Conservation (phyloP, 2,329 filamentous ascomycete genomes). For the Claviceps lovelessii region DNA sequence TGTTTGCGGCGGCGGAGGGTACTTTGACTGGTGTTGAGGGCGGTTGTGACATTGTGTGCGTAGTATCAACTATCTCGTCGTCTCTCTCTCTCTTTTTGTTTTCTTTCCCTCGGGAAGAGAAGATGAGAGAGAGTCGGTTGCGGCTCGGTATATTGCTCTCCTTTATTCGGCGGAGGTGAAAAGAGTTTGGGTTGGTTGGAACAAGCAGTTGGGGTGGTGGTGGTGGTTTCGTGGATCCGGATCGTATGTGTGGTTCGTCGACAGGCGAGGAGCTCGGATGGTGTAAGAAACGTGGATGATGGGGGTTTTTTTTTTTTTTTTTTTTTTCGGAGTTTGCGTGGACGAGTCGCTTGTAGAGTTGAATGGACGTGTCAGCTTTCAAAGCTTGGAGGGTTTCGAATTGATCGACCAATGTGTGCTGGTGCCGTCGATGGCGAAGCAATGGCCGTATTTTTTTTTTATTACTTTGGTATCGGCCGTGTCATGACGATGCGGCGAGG, state of each 20-base stretch:
- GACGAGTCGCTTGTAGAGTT: neutral
- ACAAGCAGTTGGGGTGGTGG: neutral
- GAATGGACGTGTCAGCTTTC: neutral
- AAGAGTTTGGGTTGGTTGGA: neutral
- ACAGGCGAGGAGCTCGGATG: neutral
- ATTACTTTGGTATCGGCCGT: neutral
- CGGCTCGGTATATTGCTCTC: neutral
- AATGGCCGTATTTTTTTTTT: neutral
- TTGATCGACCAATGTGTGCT: neutral
- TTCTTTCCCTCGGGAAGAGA: neutral
- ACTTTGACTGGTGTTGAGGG: conserved; percentile 46
- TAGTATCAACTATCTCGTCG: neutral
- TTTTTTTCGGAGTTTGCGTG: neutral
- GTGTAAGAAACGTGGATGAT: neutral
- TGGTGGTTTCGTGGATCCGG: neutral
- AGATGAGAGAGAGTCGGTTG: neutral
- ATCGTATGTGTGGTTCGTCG: neutral
- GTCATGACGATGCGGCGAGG: neutral
- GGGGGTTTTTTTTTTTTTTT: neutral
- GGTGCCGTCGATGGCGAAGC: neutral
- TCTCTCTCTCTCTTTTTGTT: neutral
- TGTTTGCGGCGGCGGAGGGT: conserved; percentile 42
- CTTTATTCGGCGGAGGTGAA: too few relatives aligned
- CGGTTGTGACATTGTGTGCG: conserved; percentile 26
- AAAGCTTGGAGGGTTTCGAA: neutral